Conservation (phyloP, 2,329 filamentous ascomycete genomes). For the Fusarium sp. region DNA sequence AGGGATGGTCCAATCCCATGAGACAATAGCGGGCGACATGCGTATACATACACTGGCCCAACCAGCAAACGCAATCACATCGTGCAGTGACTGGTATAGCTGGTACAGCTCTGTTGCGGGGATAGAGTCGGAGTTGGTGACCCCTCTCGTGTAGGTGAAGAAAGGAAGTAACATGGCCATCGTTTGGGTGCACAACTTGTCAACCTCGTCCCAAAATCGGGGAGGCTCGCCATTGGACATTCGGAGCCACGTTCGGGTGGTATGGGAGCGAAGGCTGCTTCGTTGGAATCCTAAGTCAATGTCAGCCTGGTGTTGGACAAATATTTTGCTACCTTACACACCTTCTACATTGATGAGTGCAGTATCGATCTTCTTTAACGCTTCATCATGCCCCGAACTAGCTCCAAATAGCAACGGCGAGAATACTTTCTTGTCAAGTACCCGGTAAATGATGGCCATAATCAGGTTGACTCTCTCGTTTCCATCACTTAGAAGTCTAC, state of each 20-base stretch:
- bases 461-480: conserved; percentile 45
- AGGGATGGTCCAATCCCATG: conserved; percentile 47
- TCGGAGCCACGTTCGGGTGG: conserved; percentile 44
- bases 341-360: conserved; percentile 47
- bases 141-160: conserved; percentile 35
- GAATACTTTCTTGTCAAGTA: conserved; percentile 47
- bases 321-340: conserved; percentile 22
- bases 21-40: conserved; percentile 42
- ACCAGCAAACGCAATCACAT: conserved; percentile 48
- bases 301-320: conserved; percentile 9
- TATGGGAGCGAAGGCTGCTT: conserved; percentile 43
- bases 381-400: conserved; percentile 36
- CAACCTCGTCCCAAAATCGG: conserved; percentile 50
- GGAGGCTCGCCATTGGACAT: conserved; percentile 35
- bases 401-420: conserved; percentile 51
- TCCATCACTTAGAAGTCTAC: conserved; percentile 42
- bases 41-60: conserved; percentile 49
- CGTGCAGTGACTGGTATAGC: conserved; percentile 47
- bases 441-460: conserved; percentile 47
- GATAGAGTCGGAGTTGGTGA: conserved; percentile 10
- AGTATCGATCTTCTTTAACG: conserved; percentile 42
- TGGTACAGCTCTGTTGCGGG: conserved; percentile 37
- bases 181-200: conserved; percentile 43
- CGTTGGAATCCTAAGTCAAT: conserved; percentile 47
- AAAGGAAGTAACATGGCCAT: conserved; percentile 44